phyloP scores from a whole-genome alignment of 2,329 filamentous ascomycete species.

The Trichoderma sp. region DNA sequence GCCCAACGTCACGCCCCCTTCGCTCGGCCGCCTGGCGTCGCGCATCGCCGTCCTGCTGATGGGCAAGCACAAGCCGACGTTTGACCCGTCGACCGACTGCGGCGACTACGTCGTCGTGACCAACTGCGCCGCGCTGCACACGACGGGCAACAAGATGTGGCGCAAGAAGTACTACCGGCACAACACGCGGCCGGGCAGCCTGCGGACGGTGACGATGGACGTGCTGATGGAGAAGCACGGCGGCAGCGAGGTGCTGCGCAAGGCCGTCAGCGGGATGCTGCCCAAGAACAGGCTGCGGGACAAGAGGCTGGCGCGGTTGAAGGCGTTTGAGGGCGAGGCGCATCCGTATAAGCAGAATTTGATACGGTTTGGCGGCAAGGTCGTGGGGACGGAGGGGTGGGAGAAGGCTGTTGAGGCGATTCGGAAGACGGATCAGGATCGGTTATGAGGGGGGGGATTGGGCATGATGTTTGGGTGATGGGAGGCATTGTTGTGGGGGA shows the following conservation, averaged over 20 bases:
- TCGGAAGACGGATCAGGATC: slow-evolving; percentile 51
- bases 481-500: slow-evolving; percentile 27
- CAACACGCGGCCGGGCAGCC: slow-evolving; percentile 82
- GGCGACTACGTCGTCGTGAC: slow-evolving; percentile 98
- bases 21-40: slow-evolving; percentile 87
- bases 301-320: slow-evolving; percentile 82
- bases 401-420: slow-evolving; percentile 54
- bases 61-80: slow-evolving; percentile 99
- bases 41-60: slow-evolving; percentile 86
- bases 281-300: slow-evolving; percentile 94
- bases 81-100: slow-evolving; percentile 95
- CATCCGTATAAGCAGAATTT: slow-evolving; percentile 94
- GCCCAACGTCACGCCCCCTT: slow-evolving; percentile 64
- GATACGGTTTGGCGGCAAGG: slow-evolving; percentile 67
- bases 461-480: not conserved
- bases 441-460: slow-evolving; percentile 48
- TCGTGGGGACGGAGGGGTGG: slow-evolving; percentile 58
- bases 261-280: slow-evolving; percentile 94
- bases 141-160: slow-evolving; percentile 87
- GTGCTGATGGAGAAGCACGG: slow-evolving; percentile 92
- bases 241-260: slow-evolving; percentile 84
- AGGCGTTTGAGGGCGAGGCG: slow-evolving; percentile 90
- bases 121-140: slow-evolving; percentile 82
- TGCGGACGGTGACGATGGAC: slow-evolving; percentile 92
- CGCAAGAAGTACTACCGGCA: slow-evolving; percentile 97